Conservation (phyloP, 1,284 basidiomycete species). For the Coniferiporia sulphurascens region DNA sequence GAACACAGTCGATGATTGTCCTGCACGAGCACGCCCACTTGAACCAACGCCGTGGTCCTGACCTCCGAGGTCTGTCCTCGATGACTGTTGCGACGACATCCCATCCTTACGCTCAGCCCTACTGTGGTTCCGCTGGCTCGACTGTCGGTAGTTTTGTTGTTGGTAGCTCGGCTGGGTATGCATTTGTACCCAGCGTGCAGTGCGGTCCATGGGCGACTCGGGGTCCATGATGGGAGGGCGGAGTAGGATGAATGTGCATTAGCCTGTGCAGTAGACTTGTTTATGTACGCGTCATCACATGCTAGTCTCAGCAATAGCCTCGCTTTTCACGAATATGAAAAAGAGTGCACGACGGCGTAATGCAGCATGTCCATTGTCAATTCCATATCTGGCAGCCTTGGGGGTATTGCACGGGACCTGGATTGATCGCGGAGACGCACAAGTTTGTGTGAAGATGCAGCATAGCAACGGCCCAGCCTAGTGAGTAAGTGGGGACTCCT, state of each 20-base stretch:
- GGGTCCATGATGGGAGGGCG: constrained; percentile 10
- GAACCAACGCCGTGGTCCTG: constrained; percentile 15
- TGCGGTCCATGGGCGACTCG: constrained; percentile 15
- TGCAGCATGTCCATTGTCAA: constrained; percentile 9
- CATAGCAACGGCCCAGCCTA: constrained; percentile 15
- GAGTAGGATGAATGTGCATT: too few relatives aligned
- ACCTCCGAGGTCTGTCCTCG: constrained; percentile 14
- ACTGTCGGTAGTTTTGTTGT: background rate
- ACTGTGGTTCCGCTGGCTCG: constrained; percentile 2
- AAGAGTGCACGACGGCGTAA: constrained; percentile 2
- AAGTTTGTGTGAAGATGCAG: background rate
- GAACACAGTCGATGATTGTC: constrained; percentile 2
- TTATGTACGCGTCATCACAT: constrained; percentile 18
- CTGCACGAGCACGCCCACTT: constrained; percentile 11
- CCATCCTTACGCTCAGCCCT: constrained; percentile 7
- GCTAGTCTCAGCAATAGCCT: constrained; percentile 6
- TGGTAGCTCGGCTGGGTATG: constrained; percentile 8
- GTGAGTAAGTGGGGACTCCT: background rate
- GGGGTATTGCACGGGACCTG: background rate
- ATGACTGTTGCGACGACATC: constrained; percentile 16
- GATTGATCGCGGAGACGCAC: too few relatives aligned
- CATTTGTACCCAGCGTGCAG: constrained; percentile 17
- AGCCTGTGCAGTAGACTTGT: background rate
- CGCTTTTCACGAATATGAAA: background rate
- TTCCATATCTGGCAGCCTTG: constrained; percentile 9